Percentiles rank a stretch among this genome's conserved stretches.
These are phyloP conservation scores for Daucus carota DNA, from an alignment of 129 eudicot species.

Conservation along the genomic window DNA sequence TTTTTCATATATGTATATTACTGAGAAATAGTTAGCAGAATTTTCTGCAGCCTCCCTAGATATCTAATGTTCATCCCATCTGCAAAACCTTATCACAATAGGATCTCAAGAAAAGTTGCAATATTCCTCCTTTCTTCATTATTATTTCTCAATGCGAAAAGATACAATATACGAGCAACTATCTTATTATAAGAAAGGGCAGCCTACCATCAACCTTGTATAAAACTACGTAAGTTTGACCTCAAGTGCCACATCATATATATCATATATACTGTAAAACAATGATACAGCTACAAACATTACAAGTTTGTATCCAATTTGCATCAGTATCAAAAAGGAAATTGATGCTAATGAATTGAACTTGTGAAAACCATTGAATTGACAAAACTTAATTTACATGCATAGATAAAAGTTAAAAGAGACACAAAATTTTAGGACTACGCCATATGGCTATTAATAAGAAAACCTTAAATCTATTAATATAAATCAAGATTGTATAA, in stretches of 20 bases:
- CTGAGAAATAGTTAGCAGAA: neutral
- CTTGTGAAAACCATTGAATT: neutral
- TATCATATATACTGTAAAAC: too few species aligned
- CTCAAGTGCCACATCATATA: neutral
- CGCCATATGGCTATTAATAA: neutral
- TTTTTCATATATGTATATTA: too few species aligned
- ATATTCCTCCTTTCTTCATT: neutral
- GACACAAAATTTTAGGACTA: neutral
- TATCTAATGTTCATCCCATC: neutral
- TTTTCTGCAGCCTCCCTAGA: neutral
- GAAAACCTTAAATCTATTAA: neutral
- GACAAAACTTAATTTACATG: neutral
- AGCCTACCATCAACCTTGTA: neutral
- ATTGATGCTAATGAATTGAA: neutral
- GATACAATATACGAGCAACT: neutral
- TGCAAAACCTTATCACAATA: neutral
- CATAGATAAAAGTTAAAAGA: neutral
- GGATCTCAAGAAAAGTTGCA: neutral
- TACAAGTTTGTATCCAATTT: neutral
- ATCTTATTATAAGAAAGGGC: too few species aligned
- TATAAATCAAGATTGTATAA: neutral
- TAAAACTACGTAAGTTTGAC: neutral
- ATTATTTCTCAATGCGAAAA: too few species aligned
- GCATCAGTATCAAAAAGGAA: neutral
- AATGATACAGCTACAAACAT: neutral